phyloP scores from a whole-genome alignment of 139 green algal genomes.

The Yamagishiella unicocca region DNA sequence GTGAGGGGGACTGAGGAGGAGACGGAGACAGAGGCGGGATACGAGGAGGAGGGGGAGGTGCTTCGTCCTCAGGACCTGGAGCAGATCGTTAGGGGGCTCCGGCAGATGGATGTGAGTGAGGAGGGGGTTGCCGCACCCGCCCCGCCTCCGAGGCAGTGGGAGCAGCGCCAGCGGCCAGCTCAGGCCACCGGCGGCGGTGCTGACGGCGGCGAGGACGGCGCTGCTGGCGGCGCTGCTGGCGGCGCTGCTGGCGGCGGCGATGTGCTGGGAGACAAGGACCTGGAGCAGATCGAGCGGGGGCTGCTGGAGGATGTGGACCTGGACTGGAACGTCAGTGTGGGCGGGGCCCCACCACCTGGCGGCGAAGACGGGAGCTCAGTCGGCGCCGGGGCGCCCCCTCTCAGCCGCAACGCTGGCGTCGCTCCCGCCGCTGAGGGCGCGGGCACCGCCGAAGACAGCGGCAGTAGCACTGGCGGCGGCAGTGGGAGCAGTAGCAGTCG shows the following conservation, averaged over 20 bases:
- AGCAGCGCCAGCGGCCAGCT: not conserved
- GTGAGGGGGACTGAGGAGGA: no score
- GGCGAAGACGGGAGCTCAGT: not conserved
- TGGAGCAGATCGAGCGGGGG: not conserved
- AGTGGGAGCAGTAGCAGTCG: not conserved
- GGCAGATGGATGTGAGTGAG: no score
- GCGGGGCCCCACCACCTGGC: not conserved
- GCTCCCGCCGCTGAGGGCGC: not conserved
- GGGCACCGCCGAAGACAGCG: not conserved
- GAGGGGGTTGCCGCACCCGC: no score
- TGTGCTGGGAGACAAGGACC: not conserved
- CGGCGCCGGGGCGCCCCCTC: not conserved
- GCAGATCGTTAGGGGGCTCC: no score
- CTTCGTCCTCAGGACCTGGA: no score
- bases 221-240: no score
- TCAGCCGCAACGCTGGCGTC: slow-evolving; percentile 1
- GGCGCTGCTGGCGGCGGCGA: not conserved
- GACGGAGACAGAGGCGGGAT: not conserved
- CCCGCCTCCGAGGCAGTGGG: not conserved
- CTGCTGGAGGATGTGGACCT: not conserved
- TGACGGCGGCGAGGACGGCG: not conserved
- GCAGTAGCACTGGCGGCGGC: not conserved
- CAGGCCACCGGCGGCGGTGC: not conserved
- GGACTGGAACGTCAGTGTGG: slow-evolving; percentile 36
- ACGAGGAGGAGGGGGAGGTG: no score